Base-by-base conservation (phyloP, 2,329 filamentous ascomycete species). In the Fusarium piperis region DNA sequence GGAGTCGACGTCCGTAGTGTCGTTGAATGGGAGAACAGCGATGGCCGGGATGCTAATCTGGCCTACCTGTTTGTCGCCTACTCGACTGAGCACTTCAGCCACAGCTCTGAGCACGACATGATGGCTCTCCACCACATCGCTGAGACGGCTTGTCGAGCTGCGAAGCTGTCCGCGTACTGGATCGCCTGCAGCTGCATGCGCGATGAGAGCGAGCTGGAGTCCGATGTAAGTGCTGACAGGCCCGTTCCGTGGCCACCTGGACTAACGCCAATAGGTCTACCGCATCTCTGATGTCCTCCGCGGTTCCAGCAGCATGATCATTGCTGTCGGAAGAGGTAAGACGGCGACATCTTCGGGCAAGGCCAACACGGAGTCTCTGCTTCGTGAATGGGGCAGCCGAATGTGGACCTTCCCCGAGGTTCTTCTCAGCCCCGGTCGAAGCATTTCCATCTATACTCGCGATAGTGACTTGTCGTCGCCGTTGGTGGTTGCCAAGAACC, bases 341-440 rank as follows among this genome's bases (percentile, higher is more conserved):
- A 53, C 46, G 9, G 33, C 64, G 4, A 57, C 57, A 4, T 52
- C 60, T 12, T 65, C 69, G 18, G 64, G 55, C 16, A 74, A 72
- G 35, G 41, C 56, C 44, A 70, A 68, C 13, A 74, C 75, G 2
- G 75, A 77, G 33, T 48, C 64, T n/a, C 57, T 77, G 9, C 69
- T 77, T 12, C 72, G 70, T 11, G 74, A 77, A 68, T 77, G 75
- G 75, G 75, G 75, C 12, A 75, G 72, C n/a, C 71, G 74, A 13
- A 77, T 77, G 74, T 77, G 75, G 75, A 77, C 74, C 13, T 77
- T 77, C 28, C 75, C 75, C 2, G 75, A 77, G 57, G 72, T 77
- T 38, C 75, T 77, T 2, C 75, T 77, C 11, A 73, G 75, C 33
- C 75, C 75, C 9, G 75, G 75, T 8, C 65, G 63, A 33, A 69